Conservation (phyloP, 768 basidiomycete species). For the Tylopilus sp. region DNA sequence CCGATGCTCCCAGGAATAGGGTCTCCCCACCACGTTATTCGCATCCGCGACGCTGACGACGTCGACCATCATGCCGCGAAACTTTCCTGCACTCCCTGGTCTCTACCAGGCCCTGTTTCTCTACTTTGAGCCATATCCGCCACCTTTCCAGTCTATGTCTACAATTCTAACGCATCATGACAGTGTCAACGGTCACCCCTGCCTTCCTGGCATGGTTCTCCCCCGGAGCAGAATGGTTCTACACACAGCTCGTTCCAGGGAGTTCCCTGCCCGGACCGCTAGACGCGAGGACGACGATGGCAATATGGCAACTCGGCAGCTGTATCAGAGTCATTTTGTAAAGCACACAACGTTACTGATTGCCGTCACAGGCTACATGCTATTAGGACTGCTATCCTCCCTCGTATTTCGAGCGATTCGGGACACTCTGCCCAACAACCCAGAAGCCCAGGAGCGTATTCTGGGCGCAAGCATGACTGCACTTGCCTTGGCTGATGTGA, state of each 20-base stretch:
- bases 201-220: constrained; percentile 47
- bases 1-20: not conserved
- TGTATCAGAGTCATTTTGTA: constrained; percentile 38
- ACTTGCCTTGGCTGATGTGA: constrained; percentile 68
- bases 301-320: constrained; percentile 65
- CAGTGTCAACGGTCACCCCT: constrained; percentile 51
- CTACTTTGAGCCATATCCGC: constrained; percentile 59
- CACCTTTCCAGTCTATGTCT: constrained; percentile 1
- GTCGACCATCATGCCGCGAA: constrained; percentile 13
- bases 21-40: not conserved
- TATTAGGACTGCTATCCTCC: constrained; percentile 62
- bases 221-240: constrained; percentile 66
- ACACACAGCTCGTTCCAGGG: constrained; percentile 59
- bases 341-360: not conserved
- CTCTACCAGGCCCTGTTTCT: constrained; percentile 61
- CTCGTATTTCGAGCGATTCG: constrained; percentile 65
- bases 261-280: constrained; percentile 24
- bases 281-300: constrained; percentile 55
- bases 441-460: constrained; percentile 63
- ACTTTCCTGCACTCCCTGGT: constrained; percentile 58
- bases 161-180: not conserved
- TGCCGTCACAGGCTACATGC: constrained; percentile 49
- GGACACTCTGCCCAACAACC: constrained; percentile 54
- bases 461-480: constrained; percentile 60
- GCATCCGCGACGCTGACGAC: not conserved